Conservation (phyloP, 805 yeast genomes). For the Pichia gijzeniarum region DNA sequence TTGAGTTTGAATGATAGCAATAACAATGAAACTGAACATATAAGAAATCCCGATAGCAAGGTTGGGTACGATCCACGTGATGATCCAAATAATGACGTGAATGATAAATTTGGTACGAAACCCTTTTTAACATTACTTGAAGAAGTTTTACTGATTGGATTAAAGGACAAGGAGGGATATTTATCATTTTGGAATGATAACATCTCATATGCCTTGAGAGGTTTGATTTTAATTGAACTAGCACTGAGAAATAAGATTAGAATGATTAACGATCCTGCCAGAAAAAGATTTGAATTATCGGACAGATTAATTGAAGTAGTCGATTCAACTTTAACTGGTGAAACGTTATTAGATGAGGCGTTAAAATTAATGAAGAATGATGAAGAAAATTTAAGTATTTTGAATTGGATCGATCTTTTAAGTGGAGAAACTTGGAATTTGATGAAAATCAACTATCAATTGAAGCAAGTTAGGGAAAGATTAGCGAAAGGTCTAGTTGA, state of each 20-base stretch:
- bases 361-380: slow-evolving; percentile 82
- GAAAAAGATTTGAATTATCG: slow-evolving; percentile 79
- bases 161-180: slow-evolving; percentile 94
- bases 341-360: slow-evolving; percentile 90
- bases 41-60: slow-evolving; percentile 32
- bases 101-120: slow-evolving; percentile 32
- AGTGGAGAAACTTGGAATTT: slow-evolving; percentile 97
- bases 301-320: slow-evolving; percentile 86
- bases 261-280: slow-evolving; percentile 85
- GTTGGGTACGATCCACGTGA: slow-evolving; percentile 81
- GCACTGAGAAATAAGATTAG: slow-evolving; percentile 87
- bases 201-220: slow-evolving; percentile 92
- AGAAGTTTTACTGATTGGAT: slow-evolving; percentile 87
- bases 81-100: slow-evolving; percentile 30
- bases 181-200: slow-evolving; percentile 97
- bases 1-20: not conserved
- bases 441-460: slow-evolving; percentile 88
- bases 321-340: slow-evolving; percentile 86
- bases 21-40: not conserved
- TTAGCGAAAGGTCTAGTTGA: slow-evolving; percentile 95
- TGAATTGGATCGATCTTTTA: slow-evolving; percentile 88
- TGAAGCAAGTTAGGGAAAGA: slow-evolving; percentile 95
- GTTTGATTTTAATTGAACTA: slow-evolving; percentile 86
- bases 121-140: slow-evolving; percentile 93
- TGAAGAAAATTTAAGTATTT: slow-evolving; percentile 69